Percentiles rank a stretch among this genome's conserved stretches.
Conservation (phyloP, 139 green algal species). For the Tetraselmis chui region DNA sequence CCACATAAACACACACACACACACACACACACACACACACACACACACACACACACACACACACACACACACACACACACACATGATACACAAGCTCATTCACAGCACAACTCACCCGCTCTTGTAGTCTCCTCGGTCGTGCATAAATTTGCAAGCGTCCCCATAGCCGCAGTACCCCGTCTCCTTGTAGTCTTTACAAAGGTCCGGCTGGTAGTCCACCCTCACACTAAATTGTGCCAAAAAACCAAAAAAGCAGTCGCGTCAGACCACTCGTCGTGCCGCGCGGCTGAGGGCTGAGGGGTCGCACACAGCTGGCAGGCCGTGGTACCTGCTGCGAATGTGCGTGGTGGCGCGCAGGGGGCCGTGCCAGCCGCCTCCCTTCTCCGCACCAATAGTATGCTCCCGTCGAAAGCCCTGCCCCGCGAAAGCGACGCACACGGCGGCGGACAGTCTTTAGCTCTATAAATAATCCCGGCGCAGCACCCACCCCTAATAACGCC, state of each 20-base stretch:
- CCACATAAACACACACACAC: no score
- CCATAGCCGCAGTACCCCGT: slow-evolving; percentile 93
- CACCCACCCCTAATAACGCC: no score
- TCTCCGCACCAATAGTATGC: slow-evolving; percentile 48
- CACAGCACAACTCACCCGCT: slow-evolving; percentile 71
- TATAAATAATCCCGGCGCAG: no score
- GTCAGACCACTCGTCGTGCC: not conserved
- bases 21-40: no score
- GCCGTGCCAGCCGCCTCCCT: slow-evolving; percentile 67
- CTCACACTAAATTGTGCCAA: slow-evolving; percentile 56
- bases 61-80: no score
- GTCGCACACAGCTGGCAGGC: not conserved
- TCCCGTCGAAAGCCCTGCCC: slow-evolving; percentile 16
- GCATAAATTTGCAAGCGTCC: slow-evolving; percentile 98
- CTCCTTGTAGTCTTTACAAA: slow-evolving; percentile 99
- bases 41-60: no score
- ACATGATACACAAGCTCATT: no score
- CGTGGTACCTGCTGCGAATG: slow-evolving; percentile 13
- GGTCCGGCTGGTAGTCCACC: slow-evolving; percentile 96
- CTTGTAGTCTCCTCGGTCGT: slow-evolving; percentile 99
- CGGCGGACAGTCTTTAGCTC: no score
- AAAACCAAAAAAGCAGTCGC: no score
- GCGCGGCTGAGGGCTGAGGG: no score
- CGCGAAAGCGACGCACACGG: no score
- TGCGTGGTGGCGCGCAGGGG: slow-evolving; percentile 70